Conservation (phyloP, 176 grass and related monocot species). For the Oryza officinalis region DNA sequence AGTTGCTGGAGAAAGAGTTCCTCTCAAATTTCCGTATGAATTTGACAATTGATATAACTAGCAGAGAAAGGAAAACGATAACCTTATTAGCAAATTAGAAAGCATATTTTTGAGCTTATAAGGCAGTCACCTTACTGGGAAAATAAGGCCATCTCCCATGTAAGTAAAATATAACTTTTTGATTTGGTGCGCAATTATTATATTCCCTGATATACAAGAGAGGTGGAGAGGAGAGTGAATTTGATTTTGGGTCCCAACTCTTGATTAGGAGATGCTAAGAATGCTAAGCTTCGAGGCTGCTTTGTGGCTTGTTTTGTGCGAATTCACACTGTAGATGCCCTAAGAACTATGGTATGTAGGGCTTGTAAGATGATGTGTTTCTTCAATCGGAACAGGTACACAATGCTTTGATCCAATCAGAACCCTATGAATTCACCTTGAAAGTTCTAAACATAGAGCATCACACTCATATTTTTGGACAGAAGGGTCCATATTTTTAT, state of each 20-base stretch:
- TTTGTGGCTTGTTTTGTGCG: not conserved
- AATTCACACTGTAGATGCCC: not conserved
- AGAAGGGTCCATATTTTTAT: not conserved
- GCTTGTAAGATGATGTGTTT: not conserved
- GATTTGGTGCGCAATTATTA: not conserved
- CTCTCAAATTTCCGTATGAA: not conserved
- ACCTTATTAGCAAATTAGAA: not conserved
- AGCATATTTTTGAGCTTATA: not conserved
- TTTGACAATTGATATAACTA: constrained; percentile 12
- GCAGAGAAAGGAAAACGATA: not conserved
- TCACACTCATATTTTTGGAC: not conserved
- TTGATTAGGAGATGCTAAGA: not conserved
- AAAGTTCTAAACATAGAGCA: not conserved
- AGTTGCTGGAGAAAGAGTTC: not conserved
- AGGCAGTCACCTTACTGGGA: not conserved
- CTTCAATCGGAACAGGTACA: not conserved
- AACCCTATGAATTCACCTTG: not conserved
- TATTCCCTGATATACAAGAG: not conserved
- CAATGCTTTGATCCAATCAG: not conserved
- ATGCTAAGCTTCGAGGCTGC: not conserved
- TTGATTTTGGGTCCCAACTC: not conserved
- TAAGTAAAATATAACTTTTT: not conserved
- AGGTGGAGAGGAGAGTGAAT: not conserved
- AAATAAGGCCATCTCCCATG: not conserved
- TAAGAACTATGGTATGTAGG: not conserved